Evolutionary conservation across 2,329 filamentous ascomycete genomes (phyloP), one percentile per base, ranked within the genome.

Genomic region (Leptographium flavum): DNA sequence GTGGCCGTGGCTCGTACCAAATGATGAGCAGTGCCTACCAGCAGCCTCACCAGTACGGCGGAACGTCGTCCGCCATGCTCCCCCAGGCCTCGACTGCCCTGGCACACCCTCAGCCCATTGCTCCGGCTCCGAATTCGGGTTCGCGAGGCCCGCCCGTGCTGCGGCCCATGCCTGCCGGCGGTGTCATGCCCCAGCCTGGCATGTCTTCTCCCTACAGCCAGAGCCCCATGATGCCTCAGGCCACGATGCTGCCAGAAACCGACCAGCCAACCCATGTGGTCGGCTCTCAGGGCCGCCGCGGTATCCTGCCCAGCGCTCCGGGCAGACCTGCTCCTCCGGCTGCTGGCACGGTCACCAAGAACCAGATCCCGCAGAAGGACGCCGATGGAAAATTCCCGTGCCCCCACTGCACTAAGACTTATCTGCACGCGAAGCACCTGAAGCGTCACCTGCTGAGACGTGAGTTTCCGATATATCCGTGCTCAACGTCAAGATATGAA

Each of bases 311-410:
- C 15, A 94, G 87, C 56, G 87, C 88, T 50, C 87, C 87, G 27
- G 88, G 88, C 37, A 74, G 87, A 48, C 84, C 87, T 46, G 79
- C 85, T 45, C 85, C 87, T 23, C 79, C 84, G 28, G 69, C 81
- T 21, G 73, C 76, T 19, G 81, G 85, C 37, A 79, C 77, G 37
- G 70, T 75, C 27, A 72, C 76, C 10, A 93, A 94, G 72, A 85
- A 74, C 57, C 81, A 84, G 49, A 92, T 94, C 51, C 87, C 88
- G 15, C 83, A 86, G 55, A 95, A 96, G 70, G 90, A 96, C 63
- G 87, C 87, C 9, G 90, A 96, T 61, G 92, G 92, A 59, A 96
- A 96, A 69, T 98, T 93, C 60, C 90, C 92, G 49, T 98, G 92
- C 67, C 87, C 87, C 57, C 88, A 96, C 63, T 98, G 92, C 68